These are phyloP conservation scores for Russula virescens DNA, from an alignment of 768 basidiomycete species.

Conservation along the genomic window DNA sequence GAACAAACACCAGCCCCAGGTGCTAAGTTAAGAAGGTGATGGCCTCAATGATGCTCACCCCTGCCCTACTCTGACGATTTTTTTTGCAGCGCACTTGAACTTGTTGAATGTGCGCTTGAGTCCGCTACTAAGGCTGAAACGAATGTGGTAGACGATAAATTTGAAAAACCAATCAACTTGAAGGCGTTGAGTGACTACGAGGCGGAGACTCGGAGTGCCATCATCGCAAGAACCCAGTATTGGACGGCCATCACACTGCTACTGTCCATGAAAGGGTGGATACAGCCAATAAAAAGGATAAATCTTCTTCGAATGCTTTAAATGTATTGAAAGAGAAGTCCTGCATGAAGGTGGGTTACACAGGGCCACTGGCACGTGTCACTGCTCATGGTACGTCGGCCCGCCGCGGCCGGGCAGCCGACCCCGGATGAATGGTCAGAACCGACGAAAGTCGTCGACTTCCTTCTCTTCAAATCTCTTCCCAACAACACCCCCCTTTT, in stretches of 20 bases:
- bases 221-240: neutral
- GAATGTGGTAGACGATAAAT: neutral
- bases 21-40: neutral
- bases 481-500: neutral
- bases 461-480: constrained; percentile 4
- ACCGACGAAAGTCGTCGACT: neutral
- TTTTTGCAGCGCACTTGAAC: neutral
- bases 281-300: neutral
- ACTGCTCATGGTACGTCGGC: too few relatives aligned
- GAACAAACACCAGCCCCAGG: neutral
- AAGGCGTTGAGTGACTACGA: neutral
- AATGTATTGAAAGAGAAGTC: neutral
- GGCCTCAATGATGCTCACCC: neutral
- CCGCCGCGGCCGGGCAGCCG: too few relatives aligned
- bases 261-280: neutral
- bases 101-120: neutral
- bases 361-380: too few relatives aligned
- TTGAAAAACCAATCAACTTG: neutral
- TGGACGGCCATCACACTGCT: too few relatives aligned
- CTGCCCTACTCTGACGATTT: neutral
- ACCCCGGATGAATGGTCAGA: neutral
- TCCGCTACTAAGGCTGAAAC: neutral
- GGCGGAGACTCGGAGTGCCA: too few relatives aligned
- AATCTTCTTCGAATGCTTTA: neutral
- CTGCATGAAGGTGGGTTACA: neutral